Conservation (phyloP, 1,284 basidiomycete genomes). For the Fomitiporia mediterranea region DNA sequence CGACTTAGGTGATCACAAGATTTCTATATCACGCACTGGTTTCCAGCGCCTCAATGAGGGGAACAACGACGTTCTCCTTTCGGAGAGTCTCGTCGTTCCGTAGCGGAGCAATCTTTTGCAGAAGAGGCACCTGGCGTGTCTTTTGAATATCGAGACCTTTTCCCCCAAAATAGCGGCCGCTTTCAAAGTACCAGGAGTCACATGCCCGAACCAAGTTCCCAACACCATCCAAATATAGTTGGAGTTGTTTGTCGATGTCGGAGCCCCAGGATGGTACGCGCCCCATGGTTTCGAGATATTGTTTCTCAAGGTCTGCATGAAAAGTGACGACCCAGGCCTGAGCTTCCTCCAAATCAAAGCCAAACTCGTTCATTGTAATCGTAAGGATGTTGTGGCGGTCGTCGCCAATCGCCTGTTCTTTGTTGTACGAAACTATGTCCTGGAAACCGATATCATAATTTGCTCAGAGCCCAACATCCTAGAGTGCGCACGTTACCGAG, state of each 20-base stretch:
- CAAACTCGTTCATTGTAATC: neutral
- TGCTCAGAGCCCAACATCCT: too few relatives aligned
- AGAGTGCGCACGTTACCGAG: neutral
- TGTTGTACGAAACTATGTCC: too few relatives aligned
- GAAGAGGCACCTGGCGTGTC: conserved; percentile 16
- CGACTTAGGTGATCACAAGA: too few relatives aligned
- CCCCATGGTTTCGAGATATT: conserved; percentile 1
- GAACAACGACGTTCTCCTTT: neutral
- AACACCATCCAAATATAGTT: conserved; percentile 35
- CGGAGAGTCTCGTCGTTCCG: neutral
- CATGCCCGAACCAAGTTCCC: conserved; percentile 42
- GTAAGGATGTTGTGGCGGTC: conserved; percentile 4
- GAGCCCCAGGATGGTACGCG: conserved; percentile 32
- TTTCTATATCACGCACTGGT: too few relatives aligned
- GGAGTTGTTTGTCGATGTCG: conserved; percentile 30
- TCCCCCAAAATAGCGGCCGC: conserved; percentile 39
- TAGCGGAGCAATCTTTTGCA: conserved; percentile 7
- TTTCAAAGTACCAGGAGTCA: conserved; percentile 39
- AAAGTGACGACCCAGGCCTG: neutral
- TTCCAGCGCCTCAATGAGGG: neutral
- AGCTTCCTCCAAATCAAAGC: neutral
- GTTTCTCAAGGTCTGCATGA: neutral
- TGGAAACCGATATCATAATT: neutral
- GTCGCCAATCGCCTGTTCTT: neutral
- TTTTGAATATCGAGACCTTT: conserved; percentile 30